These are phyloP conservation scores for Termitomyces sp. DNA, from an alignment of 768 basidiomycete species.

Conservation along the genomic window DNA sequence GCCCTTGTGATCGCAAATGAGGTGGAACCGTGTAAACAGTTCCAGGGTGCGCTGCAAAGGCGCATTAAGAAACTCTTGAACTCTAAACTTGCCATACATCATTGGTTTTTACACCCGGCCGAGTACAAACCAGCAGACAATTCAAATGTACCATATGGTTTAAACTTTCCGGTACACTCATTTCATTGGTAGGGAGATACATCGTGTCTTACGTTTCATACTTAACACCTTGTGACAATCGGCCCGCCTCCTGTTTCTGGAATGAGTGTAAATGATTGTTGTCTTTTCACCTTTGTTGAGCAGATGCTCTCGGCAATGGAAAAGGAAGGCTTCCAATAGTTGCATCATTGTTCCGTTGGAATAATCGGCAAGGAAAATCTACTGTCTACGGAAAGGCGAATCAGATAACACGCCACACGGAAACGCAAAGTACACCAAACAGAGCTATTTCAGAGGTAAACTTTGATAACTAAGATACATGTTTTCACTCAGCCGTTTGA, in stretches of 20 bases:
- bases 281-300: not conserved
- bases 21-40: too few species aligned
- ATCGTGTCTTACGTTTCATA: not conserved
- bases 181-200: too few species aligned
- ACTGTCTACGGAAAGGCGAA: not conserved
- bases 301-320: too few species aligned
- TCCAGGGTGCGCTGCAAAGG: not conserved
- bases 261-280: not conserved
- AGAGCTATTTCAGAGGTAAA: not conserved
- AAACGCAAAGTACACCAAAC: not conserved
- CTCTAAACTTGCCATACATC: not conserved
- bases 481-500: too few species aligned
- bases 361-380: not conserved
- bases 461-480: not conserved
- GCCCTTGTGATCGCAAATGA: too few species aligned
- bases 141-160: not conserved
- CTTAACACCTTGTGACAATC: not conserved
- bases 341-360: too few species aligned
- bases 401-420: not conserved
- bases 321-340: too few species aligned
- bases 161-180: not conserved
- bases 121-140: too few species aligned
- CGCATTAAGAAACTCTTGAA: not conserved
- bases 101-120: not conserved
- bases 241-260: not conserved